Percentiles rank a stretch among this genome's conserved stretches.
Conservation (phyloP, 257 asterid genomes). For the Primulina huaijiensis region DNA sequence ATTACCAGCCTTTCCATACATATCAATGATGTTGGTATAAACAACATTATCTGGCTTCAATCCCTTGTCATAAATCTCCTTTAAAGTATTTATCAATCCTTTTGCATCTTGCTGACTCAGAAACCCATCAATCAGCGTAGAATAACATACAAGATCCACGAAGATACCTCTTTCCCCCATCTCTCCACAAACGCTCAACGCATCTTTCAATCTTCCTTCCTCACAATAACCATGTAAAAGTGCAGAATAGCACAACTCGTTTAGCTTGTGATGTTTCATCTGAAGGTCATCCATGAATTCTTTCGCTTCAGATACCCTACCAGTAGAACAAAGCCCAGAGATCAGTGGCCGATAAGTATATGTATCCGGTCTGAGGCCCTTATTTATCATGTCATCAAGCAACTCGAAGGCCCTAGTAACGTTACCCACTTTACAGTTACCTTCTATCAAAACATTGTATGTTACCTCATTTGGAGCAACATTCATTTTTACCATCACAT, state of each 20-base stretch:
- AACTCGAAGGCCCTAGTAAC: constrained; percentile 58
- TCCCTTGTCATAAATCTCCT: constrained; percentile 55
- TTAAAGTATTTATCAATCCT: constrained; percentile 37
- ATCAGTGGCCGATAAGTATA: constrained; percentile 76
- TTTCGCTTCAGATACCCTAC: constrained; percentile 61
- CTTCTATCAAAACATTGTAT: constrained; percentile 81
- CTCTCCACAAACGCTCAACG: constrained; percentile 41
- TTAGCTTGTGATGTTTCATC: constrained; percentile 40
- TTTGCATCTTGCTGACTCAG: constrained; percentile 44
- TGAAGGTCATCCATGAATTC: constrained; percentile 57
- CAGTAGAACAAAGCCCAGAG: constrained; percentile 62
- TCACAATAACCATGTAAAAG: constrained; percentile 69
- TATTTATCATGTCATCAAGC: constrained; percentile 63
- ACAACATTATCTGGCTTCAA: constrained; percentile 62
- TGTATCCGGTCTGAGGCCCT: constrained; percentile 73
- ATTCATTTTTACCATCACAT: constrained; percentile 52
- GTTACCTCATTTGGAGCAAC: constrained; percentile 70
- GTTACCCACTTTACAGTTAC: constrained; percentile 60
- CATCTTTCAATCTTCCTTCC: constrained; percentile 66
- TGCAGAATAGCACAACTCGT: constrained; percentile 77
- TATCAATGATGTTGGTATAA: constrained; percentile 69
- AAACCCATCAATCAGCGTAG: constrained; percentile 55
- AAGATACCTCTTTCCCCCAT: constrained; percentile 59
- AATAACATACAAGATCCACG: constrained; percentile 73
- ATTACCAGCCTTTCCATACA: constrained; percentile 59